phyloP scores from a whole-genome alignment of 2,329 filamentous ascomycete species.

The Pseudopyricularia javanii region DNA sequence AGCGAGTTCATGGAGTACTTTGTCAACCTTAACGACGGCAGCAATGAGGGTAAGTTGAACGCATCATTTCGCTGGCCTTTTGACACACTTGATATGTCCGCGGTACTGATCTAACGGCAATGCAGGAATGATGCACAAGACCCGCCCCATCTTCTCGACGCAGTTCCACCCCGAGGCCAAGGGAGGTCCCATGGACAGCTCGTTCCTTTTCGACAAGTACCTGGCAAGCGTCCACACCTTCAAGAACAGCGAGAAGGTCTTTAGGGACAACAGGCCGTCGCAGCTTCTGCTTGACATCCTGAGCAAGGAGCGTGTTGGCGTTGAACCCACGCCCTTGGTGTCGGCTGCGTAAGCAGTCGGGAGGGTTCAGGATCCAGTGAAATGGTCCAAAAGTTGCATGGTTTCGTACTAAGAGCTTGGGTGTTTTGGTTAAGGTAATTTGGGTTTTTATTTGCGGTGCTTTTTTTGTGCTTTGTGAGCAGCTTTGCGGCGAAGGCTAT shows the following conservation, averaged over 20 bases:
- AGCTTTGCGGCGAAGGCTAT: too few species aligned
- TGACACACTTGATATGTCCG: not conserved
- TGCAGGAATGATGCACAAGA: conserved; percentile 78
- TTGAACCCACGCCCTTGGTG: conserved; percentile 54
- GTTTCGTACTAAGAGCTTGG: not conserved
- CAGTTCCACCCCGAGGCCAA: conserved; percentile 99
- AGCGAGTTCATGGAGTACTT: conserved; percentile 96
- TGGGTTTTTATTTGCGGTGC: not conserved
- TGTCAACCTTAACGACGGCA: conserved; percentile 93
- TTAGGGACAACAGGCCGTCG: conserved; percentile 77
- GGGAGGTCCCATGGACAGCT: conserved; percentile 89
- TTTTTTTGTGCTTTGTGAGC: not conserved
- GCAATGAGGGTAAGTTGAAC: conserved; percentile 62
- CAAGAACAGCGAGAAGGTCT: conserved; percentile 70
- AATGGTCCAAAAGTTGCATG: not conserved
- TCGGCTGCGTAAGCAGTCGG: conserved; percentile 24
- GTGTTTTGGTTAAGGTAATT: not conserved
- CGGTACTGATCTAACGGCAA: not conserved
- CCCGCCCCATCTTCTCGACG: conserved; percentile 91
- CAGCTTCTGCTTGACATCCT: conserved; percentile 83
- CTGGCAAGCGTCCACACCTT: conserved; percentile 78
- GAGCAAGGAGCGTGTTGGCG: conserved; percentile 88
- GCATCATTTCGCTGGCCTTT: not conserved
- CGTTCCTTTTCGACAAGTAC: conserved; percentile 95
- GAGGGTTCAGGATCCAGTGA: not conserved